Evolutionary conservation across 2,329 filamentous ascomycete species (phyloP).

Genomic region (Byssoonygena ceratinophila): DNA sequence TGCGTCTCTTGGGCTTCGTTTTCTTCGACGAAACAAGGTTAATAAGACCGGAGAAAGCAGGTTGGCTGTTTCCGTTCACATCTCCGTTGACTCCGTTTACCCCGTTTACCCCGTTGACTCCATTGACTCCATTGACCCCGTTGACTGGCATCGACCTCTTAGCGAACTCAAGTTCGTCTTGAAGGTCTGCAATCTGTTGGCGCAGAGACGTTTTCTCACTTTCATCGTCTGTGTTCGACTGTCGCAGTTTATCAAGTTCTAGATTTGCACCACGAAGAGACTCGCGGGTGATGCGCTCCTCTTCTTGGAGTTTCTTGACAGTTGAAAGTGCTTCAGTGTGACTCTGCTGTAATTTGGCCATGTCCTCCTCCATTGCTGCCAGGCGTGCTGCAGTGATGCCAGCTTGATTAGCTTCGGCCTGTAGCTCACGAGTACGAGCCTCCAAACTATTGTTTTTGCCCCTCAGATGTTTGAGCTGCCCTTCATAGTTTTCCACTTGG

Average conservation of each 20-base stretch:
- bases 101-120: conserved; percentile 37
- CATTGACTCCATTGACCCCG: conserved; percentile 53
- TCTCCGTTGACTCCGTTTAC: conserved; percentile 50
- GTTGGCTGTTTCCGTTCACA: conserved; percentile 51
- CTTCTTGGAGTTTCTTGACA: conserved; percentile 88
- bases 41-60: conserved; percentile 67
- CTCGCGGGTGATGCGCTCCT: conserved; percentile 77
- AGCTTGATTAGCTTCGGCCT: conserved; percentile 93
- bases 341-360: conserved; percentile 77
- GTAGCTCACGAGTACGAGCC: conserved; percentile 80
- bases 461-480: conserved; percentile 92
- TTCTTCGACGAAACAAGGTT: conserved; percentile 97
- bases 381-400: conserved; percentile 88
- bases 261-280: conserved; percentile 66
- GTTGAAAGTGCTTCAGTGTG: conserved; percentile 85
- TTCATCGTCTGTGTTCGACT: conserved; percentile 65
- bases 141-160: conserved; percentile 67
- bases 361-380: conserved; percentile 86
- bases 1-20: conserved; percentile 69
- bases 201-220: conserved; percentile 74
- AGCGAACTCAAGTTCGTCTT: conserved; percentile 83
- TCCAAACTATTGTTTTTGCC: conserved; percentile 83
- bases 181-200: conserved; percentile 78
- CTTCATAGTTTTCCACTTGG: conserved; percentile 92
- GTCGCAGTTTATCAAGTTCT: conserved; percentile 69